Percentiles rank a stretch among this genome's conserved stretches.
These are phyloP conservation scores for Pleurotus pulmonarius DNA, from an alignment of 768 basidiomycete genomes.

Conservation along the genomic window DNA sequence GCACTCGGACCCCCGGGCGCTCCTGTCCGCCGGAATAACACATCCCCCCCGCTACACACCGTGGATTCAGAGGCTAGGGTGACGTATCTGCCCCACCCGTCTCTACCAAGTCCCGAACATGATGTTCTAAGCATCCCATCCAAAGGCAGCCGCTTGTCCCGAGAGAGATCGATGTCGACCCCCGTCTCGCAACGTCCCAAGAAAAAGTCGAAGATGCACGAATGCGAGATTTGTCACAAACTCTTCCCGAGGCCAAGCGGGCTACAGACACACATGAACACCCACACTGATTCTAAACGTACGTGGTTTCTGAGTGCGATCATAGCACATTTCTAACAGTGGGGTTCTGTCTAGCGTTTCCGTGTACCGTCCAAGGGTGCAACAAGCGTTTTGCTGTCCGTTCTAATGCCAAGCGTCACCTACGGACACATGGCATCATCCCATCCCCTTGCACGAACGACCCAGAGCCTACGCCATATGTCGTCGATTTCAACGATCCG, in stretches of 20 bases:
- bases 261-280: constrained; percentile 55
- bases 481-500: constrained; percentile 36
- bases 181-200: constrained; percentile 15
- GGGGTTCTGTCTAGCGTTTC: constrained; percentile 29
- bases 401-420: constrained; percentile 78
- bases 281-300: constrained; percentile 52
- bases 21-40: not conserved
- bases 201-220: constrained; percentile 55
- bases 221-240: constrained; percentile 46
- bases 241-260: constrained; percentile 57
- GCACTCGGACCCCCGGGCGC: not conserved
- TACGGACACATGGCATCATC: constrained; percentile 66
- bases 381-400: constrained; percentile 70
- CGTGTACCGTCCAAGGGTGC: constrained; percentile 59
- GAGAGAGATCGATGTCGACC: not conserved
- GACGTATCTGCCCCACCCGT: not conserved
- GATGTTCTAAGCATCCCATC: not conserved
- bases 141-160: not conserved
- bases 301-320: constrained; percentile 11
- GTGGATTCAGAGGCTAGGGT: not conserved
- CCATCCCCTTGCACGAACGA: constrained; percentile 12
- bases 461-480: constrained; percentile 19
- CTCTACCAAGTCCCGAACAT: not conserved
- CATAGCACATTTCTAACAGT: not conserved
- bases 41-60: not conserved